Conservation (phyloP, 495 filamentous ascomycete species). For the Penicillium roqueforti region DNA sequence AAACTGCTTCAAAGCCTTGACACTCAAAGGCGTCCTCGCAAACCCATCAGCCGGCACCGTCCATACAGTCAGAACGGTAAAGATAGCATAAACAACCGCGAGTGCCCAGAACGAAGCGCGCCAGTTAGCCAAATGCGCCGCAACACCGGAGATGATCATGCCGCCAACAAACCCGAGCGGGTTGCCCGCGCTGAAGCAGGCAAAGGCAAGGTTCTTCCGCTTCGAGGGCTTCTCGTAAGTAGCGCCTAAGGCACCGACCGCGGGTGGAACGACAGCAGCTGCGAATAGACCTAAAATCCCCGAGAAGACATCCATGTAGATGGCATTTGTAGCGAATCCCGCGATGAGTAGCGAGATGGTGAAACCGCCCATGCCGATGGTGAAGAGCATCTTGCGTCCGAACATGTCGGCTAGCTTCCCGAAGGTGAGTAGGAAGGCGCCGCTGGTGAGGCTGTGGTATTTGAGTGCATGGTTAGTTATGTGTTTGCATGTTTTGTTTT, state of each 20-base stretch:
- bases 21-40: conserved; percentile 40
- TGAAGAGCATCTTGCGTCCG: conserved; percentile 65
- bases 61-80: conserved; percentile 56
- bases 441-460: conserved; percentile 55
- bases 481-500: neutral
- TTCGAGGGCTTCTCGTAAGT: conserved; percentile 58
- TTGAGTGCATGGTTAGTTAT: conserved; percentile 9
- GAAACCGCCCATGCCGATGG: conserved; percentile 61
- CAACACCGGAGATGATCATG: conserved; percentile 61
- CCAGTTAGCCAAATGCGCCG: conserved; percentile 64
- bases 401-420: conserved; percentile 71
- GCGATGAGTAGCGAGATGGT: conserved; percentile 52
- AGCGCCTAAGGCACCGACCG: conserved; percentile 61
- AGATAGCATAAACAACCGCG: conserved; percentile 56
- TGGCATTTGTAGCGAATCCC: conserved; percentile 58
- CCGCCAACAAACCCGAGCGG: conserved; percentile 67
- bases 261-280: conserved; percentile 62
- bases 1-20: conserved; percentile 50
- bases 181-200: conserved; percentile 65
- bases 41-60: conserved; percentile 60
- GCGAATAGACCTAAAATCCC: conserved; percentile 59
- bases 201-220: conserved; percentile 64
- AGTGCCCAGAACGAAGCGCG: conserved; percentile 62
- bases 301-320: conserved; percentile 60
- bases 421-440: conserved; percentile 69